Evolutionary conservation across 129 eudicot genomes (phyloP).

Genomic region (Pittosporum tobira): DNA sequence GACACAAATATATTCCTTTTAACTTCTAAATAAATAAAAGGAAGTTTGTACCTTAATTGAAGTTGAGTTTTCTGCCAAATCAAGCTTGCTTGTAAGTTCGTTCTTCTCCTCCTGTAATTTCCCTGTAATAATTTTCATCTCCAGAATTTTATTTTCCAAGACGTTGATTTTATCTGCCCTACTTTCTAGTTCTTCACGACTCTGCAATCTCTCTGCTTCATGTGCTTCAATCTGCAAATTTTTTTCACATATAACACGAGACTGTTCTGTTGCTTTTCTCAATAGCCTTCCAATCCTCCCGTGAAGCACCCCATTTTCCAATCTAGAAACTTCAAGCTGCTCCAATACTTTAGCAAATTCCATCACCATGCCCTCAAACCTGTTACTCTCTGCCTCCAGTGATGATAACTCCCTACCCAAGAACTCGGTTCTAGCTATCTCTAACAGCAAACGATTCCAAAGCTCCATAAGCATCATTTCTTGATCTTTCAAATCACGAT

Average conservation of each 20-base stretch:
- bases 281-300: slow-evolving; percentile 37
- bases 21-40: not conserved
- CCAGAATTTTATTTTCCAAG: slow-evolving; percentile 36
- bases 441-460: slow-evolving; percentile 26
- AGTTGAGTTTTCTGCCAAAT: slow-evolving; percentile 24
- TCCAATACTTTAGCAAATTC: slow-evolving; percentile 30
- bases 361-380: slow-evolving; percentile 37
- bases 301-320: slow-evolving; percentile 33
- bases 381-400: slow-evolving; percentile 37
- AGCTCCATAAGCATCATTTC: slow-evolving; percentile 42
- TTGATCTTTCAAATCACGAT: slow-evolving; percentile 39
- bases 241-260: slow-evolving; percentile 18
- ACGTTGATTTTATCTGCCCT: slow-evolving; percentile 19
- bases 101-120: slow-evolving; percentile 35
- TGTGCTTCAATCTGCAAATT: slow-evolving; percentile 29
- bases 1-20: too few species aligned
- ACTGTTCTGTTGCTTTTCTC: slow-evolving; percentile 26
- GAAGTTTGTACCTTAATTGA: slow-evolving; percentile 33
- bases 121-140: slow-evolving; percentile 21
- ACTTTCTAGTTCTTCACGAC: slow-evolving; percentile 23
- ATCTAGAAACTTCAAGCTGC: slow-evolving; percentile 28
- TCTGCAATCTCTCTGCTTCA: slow-evolving; percentile 24
- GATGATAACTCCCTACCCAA: slow-evolving; percentile 37
- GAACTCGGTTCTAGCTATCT: slow-evolving; percentile 39
- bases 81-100: slow-evolving; percentile 33